A percentile compares a stretch with the other conserved stretches of the same genome.
phyloP scores from a whole-genome alignment of 371 early-diverging fungal genomes.

The Haplosporangium sp. region DNA sequence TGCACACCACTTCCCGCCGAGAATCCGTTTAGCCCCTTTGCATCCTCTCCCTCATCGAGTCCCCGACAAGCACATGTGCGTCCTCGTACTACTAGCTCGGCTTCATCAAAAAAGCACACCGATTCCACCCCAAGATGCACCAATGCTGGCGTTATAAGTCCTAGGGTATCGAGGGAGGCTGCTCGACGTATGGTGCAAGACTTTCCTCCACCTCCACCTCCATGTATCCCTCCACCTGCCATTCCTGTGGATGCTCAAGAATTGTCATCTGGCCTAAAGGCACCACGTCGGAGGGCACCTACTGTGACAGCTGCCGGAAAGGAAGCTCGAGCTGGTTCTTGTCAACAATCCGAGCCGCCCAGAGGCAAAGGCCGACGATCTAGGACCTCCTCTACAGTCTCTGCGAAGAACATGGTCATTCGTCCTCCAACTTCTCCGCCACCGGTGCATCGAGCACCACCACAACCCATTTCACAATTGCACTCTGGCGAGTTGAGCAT shows the following conservation, averaged over 20 bases:
- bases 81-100: background rate
- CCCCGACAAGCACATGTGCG: background rate
- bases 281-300: too few relatives aligned
- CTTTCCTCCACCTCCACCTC: constrained; percentile 24
- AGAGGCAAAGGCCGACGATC: background rate
- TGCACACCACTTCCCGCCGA: background rate
- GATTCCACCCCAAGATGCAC: too few relatives aligned
- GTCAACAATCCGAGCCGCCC: background rate
- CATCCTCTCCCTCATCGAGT: too few relatives aligned
- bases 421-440: constrained; percentile 9
- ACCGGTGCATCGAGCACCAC: background rate
- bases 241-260: constrained; percentile 10
- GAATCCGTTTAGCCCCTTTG: too few relatives aligned
- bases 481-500: too few relatives aligned
- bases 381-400: background rate
- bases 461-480: too few relatives aligned
- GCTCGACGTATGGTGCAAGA: constrained; percentile 7
- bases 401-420: constrained; percentile 7
- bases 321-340: too few relatives aligned
- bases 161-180: constrained; percentile 13
- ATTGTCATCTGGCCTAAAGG: too few relatives aligned
- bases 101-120: background rate
- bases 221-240: constrained; percentile 22
- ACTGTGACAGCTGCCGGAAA: too few relatives aligned
- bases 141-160: constrained; percentile 8